Base-by-base conservation (phyloP, 345 rosid species). In the Euphorbia pulcherrima region DNA sequence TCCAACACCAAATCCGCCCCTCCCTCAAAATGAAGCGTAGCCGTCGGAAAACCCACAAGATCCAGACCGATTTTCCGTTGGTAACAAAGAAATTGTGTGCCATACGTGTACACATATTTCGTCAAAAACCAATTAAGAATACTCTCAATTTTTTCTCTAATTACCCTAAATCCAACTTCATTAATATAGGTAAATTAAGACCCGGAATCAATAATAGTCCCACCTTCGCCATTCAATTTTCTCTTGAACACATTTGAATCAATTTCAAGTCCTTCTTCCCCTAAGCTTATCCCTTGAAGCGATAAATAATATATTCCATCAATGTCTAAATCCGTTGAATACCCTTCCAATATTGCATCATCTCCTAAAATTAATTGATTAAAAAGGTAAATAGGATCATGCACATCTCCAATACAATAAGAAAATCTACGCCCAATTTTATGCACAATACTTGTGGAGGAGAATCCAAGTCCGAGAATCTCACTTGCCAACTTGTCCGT, bases 261-360 rank as follows among this genome's bases (percentile, higher is more conserved):
- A 0, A 85, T 79, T 18, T n/a, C n/a, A n/a, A n/a, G n/a, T n/a
- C n/a, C n/a, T n/a, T n/a, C n/a, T n/a, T n/a, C n/a, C n/a, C 82
- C 83, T 9, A 81, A 2, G 33, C 86, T 81, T 2, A 83, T 77
- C 51, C 81, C 78, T 55, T 79, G 81, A 6, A 80, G 72, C 1
- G 65, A 70, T 7, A 83, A 24, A 8, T 76, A 71, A 23, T 79
- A 85, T 1, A 40, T 20, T 6, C 75, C 78, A 2, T 1, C 0
- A 37, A n/a, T 50, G 3, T 46, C 48, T 4, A 82, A 23, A 1
- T 79, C 80, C 14, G 82, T 77, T 7, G 81, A 71, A 72, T 73
- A 52, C 7, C 86, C 86, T 74, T 85, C 81, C 5, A 68, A 29
- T 46, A 56, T 44, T 0, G 79, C 78, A 2, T 63, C 75, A 7